Evolutionary conservation across 352 stramenopile genomes (phyloP).

Genomic region (Phytophthora fragariaefolia): DNA sequence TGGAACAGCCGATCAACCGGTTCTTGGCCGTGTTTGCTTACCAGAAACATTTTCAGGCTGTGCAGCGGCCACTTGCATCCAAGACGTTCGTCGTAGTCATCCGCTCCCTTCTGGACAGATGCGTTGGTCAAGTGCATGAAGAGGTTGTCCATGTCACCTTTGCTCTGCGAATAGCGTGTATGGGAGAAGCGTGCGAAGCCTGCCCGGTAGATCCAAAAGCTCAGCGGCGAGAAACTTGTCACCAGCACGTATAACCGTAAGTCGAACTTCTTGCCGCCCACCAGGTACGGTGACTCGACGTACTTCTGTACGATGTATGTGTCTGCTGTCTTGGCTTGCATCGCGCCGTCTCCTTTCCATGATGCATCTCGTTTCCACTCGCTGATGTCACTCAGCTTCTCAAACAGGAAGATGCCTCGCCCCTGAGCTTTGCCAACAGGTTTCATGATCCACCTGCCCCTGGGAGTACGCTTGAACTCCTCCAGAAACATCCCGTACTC

Average conservation of each 20-base stretch:
- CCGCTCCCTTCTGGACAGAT: conserved; percentile 72
- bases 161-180: conserved; percentile 65
- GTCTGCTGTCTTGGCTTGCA: conserved; percentile 54
- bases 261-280: conserved; percentile 92
- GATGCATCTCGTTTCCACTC: conserved; percentile 87
- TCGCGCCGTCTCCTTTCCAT: conserved; percentile 46
- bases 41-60: conserved; percentile 64
- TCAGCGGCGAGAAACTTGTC: conserved; percentile 82
- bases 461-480: conserved; percentile 65
- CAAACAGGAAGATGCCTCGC: conserved; percentile 90
- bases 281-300: conserved; percentile 71
- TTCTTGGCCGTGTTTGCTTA: conserved; percentile 73
- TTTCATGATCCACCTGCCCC: conserved; percentile 94
- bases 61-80: conserved; percentile 77
- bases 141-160: conserved; percentile 77
- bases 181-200: conserved; percentile 87
- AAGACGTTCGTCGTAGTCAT: conserved; percentile 48
- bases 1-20: conserved; percentile 73
- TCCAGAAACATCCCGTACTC: conserved; percentile 89
- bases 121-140: conserved; percentile 81
- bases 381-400: conserved; percentile 87
- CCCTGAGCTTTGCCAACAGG: conserved; percentile 85
- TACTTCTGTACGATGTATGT: conserved; percentile 89
- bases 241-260: conserved; percentile 91
- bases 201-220: conserved; percentile 89